Conservation (phyloP, 768 basidiomycete species). For the Pisolithus orientalis region DNA sequence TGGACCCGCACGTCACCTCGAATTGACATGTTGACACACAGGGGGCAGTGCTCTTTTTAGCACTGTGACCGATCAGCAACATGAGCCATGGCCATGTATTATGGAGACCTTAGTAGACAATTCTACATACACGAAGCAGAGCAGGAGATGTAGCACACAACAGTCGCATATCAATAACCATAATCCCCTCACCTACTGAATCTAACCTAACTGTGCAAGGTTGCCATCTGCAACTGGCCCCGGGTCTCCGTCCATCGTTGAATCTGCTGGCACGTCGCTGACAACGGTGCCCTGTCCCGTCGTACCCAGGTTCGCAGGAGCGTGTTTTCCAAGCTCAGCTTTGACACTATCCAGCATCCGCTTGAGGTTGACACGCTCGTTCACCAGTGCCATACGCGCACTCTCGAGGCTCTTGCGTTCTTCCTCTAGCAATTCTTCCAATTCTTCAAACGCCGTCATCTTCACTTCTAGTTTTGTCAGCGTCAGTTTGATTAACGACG, state of each 20-base stretch:
- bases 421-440: constrained; percentile 88
- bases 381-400: constrained; percentile 70
- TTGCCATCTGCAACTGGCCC: constrained; percentile 54
- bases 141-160: constrained; percentile 1
- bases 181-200: constrained; percentile 5
- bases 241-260: constrained; percentile 42
- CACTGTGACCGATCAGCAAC: too few relatives aligned
- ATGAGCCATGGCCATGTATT: too few relatives aligned
- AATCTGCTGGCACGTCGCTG: constrained; percentile 43
- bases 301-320: constrained; percentile 41
- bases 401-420: constrained; percentile 84
- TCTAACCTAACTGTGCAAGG: constrained; percentile 44
- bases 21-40: too few relatives aligned
- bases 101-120: neutral
- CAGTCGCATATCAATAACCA: constrained; percentile 23
- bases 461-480: constrained; percentile 90
- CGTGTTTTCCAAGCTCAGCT: constrained; percentile 54
- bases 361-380: constrained; percentile 68
- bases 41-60: too few relatives aligned
- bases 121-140: neutral
- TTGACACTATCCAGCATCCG: constrained; percentile 65
- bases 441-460: constrained; percentile 89
- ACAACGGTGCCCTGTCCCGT: constrained; percentile 56
- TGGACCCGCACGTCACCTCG: too few relatives aligned
- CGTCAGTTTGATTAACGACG: constrained; percentile 79